Evolutionary conservation across 768 basidiomycete species (phyloP), one percentile per base, ranked within the genome.

Genomic region (Multifurca ochricompacta): DNA sequence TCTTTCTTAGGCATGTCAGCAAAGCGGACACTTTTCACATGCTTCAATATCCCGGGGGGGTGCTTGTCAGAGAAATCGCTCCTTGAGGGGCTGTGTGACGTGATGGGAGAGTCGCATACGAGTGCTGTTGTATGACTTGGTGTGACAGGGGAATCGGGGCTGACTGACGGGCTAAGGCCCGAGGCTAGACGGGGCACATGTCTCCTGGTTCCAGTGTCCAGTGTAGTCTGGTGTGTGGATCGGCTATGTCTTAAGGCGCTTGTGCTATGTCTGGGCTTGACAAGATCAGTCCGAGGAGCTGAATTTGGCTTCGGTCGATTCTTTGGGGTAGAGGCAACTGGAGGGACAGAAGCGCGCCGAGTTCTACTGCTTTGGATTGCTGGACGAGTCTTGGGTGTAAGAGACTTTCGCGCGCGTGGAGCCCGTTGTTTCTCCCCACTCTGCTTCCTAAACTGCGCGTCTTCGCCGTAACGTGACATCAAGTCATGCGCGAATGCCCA

Each of bases 401-500:
- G 42, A 35, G 54, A 47, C 42, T 57, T 56, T 21, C 58, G 39
- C 28, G 25, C 9, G 18, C 48, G 30, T 32, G 51, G 10, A 8
- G 21, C 27, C 47, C 46, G 50, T 47, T 30, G 39, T 8, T 31
- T 51, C 31, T 32, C 42, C 45, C 39, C 39, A 30, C 8, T 37
- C 6, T 48, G 49, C 8, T 13, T 45, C 19, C 41, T 52, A n/a
- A 37, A 35, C 14, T 47, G 23, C 8, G 43, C 9, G 18, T 19
- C 31, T 19, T 41, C 57, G 37, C 54, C 54, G 36, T 62, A 59
- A 37, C 61, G 58, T 19, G 59, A 65, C 19, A 72, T 62, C 35
- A 73, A 62, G 39, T 67, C 71, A 28, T 62, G 61, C 16, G 70
- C 57, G 41, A 72, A 71, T 3, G 60, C 64, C 71, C 74, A 72